Base-by-base conservation (phyloP, 139 green algal species). In the Chlorella sorokiniana region DNA sequence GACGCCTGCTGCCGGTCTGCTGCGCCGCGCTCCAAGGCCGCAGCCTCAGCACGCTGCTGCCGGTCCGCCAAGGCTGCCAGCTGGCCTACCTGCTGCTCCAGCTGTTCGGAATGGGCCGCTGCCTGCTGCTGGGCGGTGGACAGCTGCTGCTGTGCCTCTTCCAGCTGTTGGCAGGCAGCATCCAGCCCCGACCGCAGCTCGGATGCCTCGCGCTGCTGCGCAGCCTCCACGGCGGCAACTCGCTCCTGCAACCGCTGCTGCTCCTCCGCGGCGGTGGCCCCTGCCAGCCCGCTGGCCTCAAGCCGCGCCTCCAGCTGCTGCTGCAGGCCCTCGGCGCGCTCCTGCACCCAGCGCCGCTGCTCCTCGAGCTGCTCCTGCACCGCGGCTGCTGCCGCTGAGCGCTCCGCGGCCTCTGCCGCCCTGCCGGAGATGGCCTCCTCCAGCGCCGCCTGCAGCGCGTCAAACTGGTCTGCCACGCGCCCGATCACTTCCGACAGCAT, bases 391-490 rank as follows among this genome's bases (percentile, higher is more conserved):
- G 59, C 75, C 9, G 75, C 75, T 6, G n/a, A 41, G 1, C 75
- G 75, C 40, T 70, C 75, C 75, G 61, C 75, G 4, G 59, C 59
- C 59, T 81, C 75, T 8, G n/a, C 59, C 64, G 42, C 40, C 41
- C 75, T 56, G n/a, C 72, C 27, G 38, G 42, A 41, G 14, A 82
- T 77, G 22, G 67, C 78, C 20, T 85, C 84, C 5, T 88, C 84
- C 37, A 88, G 41, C 2, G 84, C 73, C 22, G 45, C 27, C 51
- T 88, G 84, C 44, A 88, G 37, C 2, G 79, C 84, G 40, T 88
- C 84, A 83, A 88, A 88, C 71, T 88, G 84, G 56, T 88, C 84
- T n/a, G 84, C 84, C 22, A 88, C 77, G n/a, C 78, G 56, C 3
- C 63, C 42, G 10, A 88, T 62, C 2, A 85, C 70, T 52, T 83